phyloP scores from a whole-genome alignment of 495 filamentous ascomycete genomes.

The Penicillium subrubescens region DNA sequence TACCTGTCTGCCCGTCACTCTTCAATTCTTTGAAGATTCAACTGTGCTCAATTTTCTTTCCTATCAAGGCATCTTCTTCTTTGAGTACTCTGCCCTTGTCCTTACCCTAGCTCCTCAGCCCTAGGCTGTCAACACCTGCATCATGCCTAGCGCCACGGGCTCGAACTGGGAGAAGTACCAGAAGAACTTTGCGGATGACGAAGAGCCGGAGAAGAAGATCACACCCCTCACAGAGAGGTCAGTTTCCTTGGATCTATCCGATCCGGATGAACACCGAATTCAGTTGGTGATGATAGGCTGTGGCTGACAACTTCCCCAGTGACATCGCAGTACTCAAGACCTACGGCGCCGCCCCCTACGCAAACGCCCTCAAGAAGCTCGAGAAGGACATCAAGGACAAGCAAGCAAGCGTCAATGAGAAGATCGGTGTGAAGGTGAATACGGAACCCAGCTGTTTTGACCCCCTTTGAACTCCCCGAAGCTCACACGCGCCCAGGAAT shows the following conservation, averaged over 20 bases:
- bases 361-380: constrained; percentile 86
- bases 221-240: constrained; percentile 94
- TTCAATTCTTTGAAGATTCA: constrained; percentile 16
- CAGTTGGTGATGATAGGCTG: constrained; percentile 14
- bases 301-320: constrained; percentile 52
- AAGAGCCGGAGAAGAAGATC: constrained; percentile 99
- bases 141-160: constrained; percentile 90
- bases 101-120: constrained; percentile 23
- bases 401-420: constrained; percentile 95
- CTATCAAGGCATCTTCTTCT: constrained; percentile 3
- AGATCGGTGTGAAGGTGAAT: constrained; percentile 78
- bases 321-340: constrained; percentile 99
- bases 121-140: constrained; percentile 41
- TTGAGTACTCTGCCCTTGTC: constrained; percentile 13
- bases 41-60: constrained; percentile 1
- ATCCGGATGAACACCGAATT: constrained; percentile 4
- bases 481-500: constrained; percentile 66
- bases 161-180: constrained; percentile 96
- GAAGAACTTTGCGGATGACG: constrained; percentile 95
- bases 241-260: constrained; percentile 32
- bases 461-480: constrained; percentile 10
- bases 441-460: constrained; percentile 12
- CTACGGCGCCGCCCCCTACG: constrained; percentile 96
- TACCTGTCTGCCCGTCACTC: constrained; percentile 22
- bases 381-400: constrained; percentile 99